phyloP scores from a whole-genome alignment of 2,329 filamentous ascomycete genomes.

The Fusarium sp. region DNA sequence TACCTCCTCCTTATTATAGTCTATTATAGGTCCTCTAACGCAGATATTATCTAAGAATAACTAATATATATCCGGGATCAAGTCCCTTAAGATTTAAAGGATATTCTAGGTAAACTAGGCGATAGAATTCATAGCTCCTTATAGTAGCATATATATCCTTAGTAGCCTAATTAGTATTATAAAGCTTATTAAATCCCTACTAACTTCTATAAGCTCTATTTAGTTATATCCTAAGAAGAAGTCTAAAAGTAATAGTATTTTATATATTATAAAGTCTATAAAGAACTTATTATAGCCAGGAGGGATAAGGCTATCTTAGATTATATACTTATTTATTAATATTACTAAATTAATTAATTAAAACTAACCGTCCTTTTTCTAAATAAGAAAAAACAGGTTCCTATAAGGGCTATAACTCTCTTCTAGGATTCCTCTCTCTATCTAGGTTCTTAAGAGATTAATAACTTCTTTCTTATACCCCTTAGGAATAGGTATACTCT shows the following conservation, averaged over 20 bases:
- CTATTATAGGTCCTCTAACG: background rate
- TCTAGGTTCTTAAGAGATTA: too few relatives aligned
- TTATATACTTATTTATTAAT: background rate
- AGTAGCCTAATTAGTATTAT: background rate
- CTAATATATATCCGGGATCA: background rate
- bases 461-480: too few relatives aligned
- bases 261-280: background rate
- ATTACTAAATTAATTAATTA: background rate
- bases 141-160: too few relatives aligned
- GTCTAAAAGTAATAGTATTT: background rate
- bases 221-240: background rate
- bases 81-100: background rate
- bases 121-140: too few relatives aligned
- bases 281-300: background rate
- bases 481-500: too few relatives aligned
- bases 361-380: background rate
- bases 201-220: too few relatives aligned
- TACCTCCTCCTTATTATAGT: rapidly evolving
- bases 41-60: background rate
- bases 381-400: too few relatives aligned
- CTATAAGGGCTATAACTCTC: too few relatives aligned
- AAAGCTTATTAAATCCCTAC: too few relatives aligned
- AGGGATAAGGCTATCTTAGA: background rate
- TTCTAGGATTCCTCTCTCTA: too few relatives aligned
- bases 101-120: background rate